These are phyloP conservation scores for Pseudozyma sp. DNA, from an alignment of 1,284 basidiomycete genomes.

Conservation along the genomic window DNA sequence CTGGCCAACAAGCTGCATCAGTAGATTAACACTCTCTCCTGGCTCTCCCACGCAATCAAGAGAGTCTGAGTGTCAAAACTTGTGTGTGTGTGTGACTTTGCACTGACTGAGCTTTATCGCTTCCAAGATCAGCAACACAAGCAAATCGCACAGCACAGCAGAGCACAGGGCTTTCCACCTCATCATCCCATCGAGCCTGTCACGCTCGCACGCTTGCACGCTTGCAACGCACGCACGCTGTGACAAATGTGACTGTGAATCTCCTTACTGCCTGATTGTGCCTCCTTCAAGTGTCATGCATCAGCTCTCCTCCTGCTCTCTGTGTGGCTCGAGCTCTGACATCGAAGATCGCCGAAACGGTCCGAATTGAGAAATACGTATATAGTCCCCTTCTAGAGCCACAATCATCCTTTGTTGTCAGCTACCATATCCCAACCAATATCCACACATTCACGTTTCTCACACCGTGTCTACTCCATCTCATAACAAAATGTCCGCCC, in stretches of 20 bases:
- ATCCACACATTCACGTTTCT: constrained; percentile 1
- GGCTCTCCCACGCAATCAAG: too few relatives aligned
- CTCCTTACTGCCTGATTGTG: background rate
- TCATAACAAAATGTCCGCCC: constrained; percentile 47
- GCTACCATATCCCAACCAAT: background rate
- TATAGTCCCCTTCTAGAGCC: background rate
- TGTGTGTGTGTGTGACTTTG: background rate
- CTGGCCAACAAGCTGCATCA: background rate
- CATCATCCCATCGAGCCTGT: background rate
- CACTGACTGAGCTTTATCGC: constrained; percentile 11
- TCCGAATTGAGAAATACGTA: background rate
- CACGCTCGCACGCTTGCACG: too few relatives aligned
- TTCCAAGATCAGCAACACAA: background rate
- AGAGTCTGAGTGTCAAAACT: too few relatives aligned
- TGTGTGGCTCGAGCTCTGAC: too few relatives aligned
- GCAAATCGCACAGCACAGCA: background rate
- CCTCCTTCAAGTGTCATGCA: too few relatives aligned
- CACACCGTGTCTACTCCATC: constrained; percentile 1
- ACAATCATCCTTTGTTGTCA: too few relatives aligned
- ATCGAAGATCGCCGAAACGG: background rate
- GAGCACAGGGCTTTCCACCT: background rate
- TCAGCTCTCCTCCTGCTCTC: background rate
- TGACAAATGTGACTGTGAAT: too few relatives aligned
- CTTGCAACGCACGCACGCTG: too few relatives aligned
- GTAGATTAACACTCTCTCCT: constrained; percentile 6